Percentiles rank a stretch among this genome's conserved stretches.
Evolutionary conservation across 352 stramenopile species (phyloP).

Genomic region (Phytophthora rubi): DNA sequence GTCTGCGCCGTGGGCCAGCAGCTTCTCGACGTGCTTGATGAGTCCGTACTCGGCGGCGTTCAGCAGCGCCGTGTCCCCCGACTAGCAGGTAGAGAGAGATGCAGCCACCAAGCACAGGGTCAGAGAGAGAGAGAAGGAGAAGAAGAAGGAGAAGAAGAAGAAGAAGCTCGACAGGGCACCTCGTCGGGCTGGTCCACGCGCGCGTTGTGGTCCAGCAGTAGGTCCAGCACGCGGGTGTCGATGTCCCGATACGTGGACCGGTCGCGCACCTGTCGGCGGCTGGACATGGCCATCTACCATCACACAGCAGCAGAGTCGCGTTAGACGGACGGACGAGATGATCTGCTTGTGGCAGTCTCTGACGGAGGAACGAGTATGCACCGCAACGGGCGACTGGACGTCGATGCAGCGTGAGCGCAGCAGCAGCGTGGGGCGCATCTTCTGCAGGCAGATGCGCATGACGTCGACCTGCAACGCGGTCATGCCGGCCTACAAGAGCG

Average conservation of each 20-base stretch:
- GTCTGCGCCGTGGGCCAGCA: constrained; percentile 44
- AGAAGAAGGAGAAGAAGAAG: not conserved
- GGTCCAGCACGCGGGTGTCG: constrained; percentile 49
- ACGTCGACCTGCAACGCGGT: constrained; percentile 57
- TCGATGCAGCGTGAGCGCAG: constrained; percentile 47
- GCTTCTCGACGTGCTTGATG: constrained; percentile 55
- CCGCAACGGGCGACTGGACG: constrained; percentile 39
- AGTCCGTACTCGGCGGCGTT: constrained; percentile 49
- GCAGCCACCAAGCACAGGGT: no score
- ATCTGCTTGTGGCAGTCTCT: no score
- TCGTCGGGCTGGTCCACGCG: constrained; percentile 40
- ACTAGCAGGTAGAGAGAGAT: not conserved
- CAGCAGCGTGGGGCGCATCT: constrained; percentile 50
- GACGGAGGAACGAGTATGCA: not conserved
- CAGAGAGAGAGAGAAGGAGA: no score
- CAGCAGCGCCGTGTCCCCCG: constrained; percentile 46
- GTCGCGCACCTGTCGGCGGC: constrained; percentile 36
- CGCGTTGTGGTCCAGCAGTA: constrained; percentile 42
- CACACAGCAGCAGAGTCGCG: not conserved
- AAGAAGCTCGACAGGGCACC: constrained; percentile 3
- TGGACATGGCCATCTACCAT: constrained; percentile 40
- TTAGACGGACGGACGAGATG: not conserved
- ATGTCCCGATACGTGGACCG: constrained; percentile 50
- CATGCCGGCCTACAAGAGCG: constrained; percentile 31
- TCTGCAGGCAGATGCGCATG: constrained; percentile 49